These are phyloP conservation scores for Lasiodiplodia sp. DNA, from an alignment of 2,329 filamentous ascomycete species.

Conservation along the genomic window DNA sequence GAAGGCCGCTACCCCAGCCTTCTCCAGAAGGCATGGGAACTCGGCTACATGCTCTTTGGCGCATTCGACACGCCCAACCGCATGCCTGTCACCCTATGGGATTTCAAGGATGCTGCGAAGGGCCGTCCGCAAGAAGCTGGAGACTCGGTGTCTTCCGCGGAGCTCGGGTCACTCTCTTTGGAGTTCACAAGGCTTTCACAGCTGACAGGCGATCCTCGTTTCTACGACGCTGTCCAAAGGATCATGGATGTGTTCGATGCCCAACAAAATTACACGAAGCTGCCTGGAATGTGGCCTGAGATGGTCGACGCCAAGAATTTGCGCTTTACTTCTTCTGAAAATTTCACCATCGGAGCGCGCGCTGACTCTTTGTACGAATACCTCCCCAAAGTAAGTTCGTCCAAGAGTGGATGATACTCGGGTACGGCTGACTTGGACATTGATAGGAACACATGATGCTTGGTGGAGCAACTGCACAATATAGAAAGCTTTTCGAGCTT, in stretches of 20 bases:
- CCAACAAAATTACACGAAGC: constrained; percentile 44
- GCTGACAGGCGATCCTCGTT: constrained; percentile 47
- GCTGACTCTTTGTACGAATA: constrained; percentile 60
- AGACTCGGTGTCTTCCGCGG: constrained; percentile 40
- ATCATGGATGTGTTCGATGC: constrained; percentile 45
- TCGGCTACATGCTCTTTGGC: constrained; percentile 32
- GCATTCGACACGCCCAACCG: constrained; percentile 39
- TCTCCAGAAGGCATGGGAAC: constrained; percentile 32
- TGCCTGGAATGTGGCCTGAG: constrained; percentile 51
- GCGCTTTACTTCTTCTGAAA: constrained; percentile 24
- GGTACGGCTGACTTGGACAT: background rate
- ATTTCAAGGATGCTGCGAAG: constrained; percentile 35
- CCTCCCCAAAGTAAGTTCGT: constrained; percentile 50
- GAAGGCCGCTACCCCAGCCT: constrained; percentile 19
- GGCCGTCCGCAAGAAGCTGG: constrained; percentile 37
- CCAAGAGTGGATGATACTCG: background rate
- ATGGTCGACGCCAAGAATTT: constrained; percentile 37
- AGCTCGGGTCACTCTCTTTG: constrained; percentile 49
- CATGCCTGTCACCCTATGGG: constrained; percentile 50
- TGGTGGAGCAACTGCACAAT: constrained; percentile 53
- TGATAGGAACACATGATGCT: constrained; percentile 47
- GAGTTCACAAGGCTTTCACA: constrained; percentile 53
- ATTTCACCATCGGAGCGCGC: constrained; percentile 46
- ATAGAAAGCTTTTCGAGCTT: constrained; percentile 64
- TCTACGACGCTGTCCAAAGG: constrained; percentile 48